Evolutionary conservation across 2,329 filamentous ascomycete species (phyloP), one percentile per base, ranked within the genome.

Genomic region (Orbilia blumenaviensis): DNA sequence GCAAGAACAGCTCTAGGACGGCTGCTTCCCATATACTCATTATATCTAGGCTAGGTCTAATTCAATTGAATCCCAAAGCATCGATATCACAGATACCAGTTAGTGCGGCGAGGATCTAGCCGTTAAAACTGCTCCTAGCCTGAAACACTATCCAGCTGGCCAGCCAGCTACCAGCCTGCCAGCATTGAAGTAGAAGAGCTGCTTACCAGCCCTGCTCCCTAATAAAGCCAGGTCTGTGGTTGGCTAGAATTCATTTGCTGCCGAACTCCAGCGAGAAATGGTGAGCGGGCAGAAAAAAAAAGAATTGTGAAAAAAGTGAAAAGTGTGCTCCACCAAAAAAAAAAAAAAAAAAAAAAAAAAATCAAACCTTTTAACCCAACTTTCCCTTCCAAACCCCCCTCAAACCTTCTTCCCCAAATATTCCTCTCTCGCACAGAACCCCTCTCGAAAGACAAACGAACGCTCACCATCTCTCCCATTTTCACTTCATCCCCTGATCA

Each of bases 1-100:
- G 46, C 66, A 44, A 58, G 66, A 78, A 62, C n/a, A 63, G 68
- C 68, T 77, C 42, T 7, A 79, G 78, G 73, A 72, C 66, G 77
- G 73, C 63, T 23, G 18, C 23, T 56, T n/a, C 16, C 8, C 6
- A n/a, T n/a, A n/a, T n/a, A n/a, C n/a, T n/a, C n/a, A n/a, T n/a
- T n/a, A n/a, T n/a, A n/a, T n/a, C n/a, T n/a, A n/a, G n/a, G n/a
- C n/a, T n/a, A n/a, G n/a, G n/a, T n/a, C n/a, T n/a, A n/a, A n/a
- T n/a, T n/a, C n/a, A n/a, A n/a, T n/a, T n/a, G n/a, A n/a, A n/a
- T n/a, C n/a, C n/a, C n/a, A n/a, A n/a, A n/a, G n/a, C n/a, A n/a
- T n/a, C n/a, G n/a, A n/a, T n/a, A n/a, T n/a, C n/a, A n/a, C n/a
- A n/a, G n/a, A n/a, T n/a, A n/a, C n/a, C n/a, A n/a, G n/a, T n/a